Evolutionary conservation across 495 filamentous ascomycete genomes (phyloP).

Genomic region (Aspergillus taichungensis): DNA sequence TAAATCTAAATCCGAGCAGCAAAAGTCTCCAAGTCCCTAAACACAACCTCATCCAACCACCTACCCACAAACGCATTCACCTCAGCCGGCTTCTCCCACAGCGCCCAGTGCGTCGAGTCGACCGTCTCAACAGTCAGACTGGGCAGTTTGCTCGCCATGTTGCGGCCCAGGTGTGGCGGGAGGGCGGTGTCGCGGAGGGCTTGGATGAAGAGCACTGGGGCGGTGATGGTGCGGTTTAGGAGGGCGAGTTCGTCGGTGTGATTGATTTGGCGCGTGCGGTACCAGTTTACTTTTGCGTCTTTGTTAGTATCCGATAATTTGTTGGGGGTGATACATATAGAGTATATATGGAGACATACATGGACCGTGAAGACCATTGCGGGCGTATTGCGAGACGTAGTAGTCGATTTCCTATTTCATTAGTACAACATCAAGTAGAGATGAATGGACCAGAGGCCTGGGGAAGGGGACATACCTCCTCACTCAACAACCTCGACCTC

Average conservation of each 20-base stretch:
- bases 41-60: slow-evolving; percentile 40
- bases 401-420: slow-evolving; percentile 55
- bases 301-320: slow-evolving; percentile 1
- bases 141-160: slow-evolving; percentile 58
- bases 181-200: slow-evolving; percentile 62
- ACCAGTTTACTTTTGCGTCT: slow-evolving; percentile 66
- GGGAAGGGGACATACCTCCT: slow-evolving; percentile 35
- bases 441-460: background rate
- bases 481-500: slow-evolving; percentile 46
- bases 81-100: slow-evolving; percentile 55
- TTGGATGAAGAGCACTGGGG: slow-evolving; percentile 66
- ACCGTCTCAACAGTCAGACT: slow-evolving; percentile 51
- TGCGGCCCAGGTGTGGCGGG: slow-evolving; percentile 52
- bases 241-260: slow-evolving; percentile 62
- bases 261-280: slow-evolving; percentile 62
- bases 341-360: slow-evolving; percentile 34
- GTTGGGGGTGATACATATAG: background rate
- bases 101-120: slow-evolving; percentile 59
- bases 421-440: slow-evolving; percentile 6
- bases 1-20: slow-evolving; percentile 18
- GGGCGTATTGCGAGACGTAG: slow-evolving; percentile 60
- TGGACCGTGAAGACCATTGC: slow-evolving; percentile 67
- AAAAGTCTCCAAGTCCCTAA: slow-evolving; percentile 7
- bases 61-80: slow-evolving; percentile 37
- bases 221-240: slow-evolving; percentile 41